These are phyloP conservation scores for Magnolia kwangsiensis DNA, from an alignment of 164 flowering plant genomes.

Conservation along the genomic window DNA sequence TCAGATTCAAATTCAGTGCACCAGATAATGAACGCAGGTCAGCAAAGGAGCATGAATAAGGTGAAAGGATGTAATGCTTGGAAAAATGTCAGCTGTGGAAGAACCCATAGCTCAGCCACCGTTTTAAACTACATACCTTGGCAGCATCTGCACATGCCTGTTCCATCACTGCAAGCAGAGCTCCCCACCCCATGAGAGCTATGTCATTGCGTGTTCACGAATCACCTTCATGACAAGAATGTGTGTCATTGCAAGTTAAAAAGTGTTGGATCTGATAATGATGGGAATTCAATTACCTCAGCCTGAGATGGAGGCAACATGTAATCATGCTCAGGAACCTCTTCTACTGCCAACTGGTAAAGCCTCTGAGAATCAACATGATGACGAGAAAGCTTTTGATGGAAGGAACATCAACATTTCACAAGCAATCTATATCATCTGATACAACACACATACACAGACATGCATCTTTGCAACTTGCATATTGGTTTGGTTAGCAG, in stretches of 20 bases:
- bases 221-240: slow-evolving; percentile 46
- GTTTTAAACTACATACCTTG: slow-evolving; percentile 40
- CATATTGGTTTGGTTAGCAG: too few species aligned
- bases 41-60: background rate
- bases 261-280: background rate
- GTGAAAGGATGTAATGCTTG: too few species aligned
- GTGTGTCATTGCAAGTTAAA: background rate
- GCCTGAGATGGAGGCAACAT: slow-evolving; percentile 91
- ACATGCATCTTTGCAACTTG: too few species aligned
- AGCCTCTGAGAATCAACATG: slow-evolving; percentile 50
- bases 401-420: background rate
- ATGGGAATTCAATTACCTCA: slow-evolving; percentile 51
- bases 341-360: slow-evolving; percentile 90
- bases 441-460: too few species aligned
- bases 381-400: slow-evolving; percentile 5
- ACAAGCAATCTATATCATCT: too few species aligned
- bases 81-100: background rate
- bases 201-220: slow-evolving; percentile 82
- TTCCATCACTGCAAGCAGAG: slow-evolving; percentile 84
- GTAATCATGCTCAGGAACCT: slow-evolving; percentile 89
- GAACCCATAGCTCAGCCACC: background rate
- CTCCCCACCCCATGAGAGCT: slow-evolving; percentile 98
- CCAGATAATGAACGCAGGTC: background rate
- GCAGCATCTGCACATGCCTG: slow-evolving; percentile 86
- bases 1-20: too few species aligned